Conservation (phyloP, 768 basidiomycete species). For the Pulveroboletus sp. region DNA sequence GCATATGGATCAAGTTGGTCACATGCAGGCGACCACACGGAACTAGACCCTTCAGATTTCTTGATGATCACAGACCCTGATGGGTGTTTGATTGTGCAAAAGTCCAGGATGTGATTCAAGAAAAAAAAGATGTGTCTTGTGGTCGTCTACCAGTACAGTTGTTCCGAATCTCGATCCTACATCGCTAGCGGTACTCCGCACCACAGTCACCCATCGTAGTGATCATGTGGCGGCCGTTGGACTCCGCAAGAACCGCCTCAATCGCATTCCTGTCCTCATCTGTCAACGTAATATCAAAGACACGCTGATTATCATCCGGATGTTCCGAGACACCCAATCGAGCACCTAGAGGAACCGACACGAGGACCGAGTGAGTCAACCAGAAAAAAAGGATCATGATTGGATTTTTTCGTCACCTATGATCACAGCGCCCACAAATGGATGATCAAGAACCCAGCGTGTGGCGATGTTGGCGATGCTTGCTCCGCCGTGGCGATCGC, state of each 20-base stretch:
- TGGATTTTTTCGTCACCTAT: slow-evolving; percentile 47
- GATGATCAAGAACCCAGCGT: slow-evolving; percentile 80
- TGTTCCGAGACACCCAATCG: slow-evolving; percentile 77
- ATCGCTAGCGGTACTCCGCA: slow-evolving; percentile 66
- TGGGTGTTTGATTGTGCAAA: too few species aligned
- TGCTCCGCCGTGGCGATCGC: slow-evolving; percentile 58
- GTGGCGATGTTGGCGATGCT: slow-evolving; percentile 80
- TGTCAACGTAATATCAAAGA: slow-evolving; percentile 56
- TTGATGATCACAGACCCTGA: neutral
- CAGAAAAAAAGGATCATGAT: slow-evolving; percentile 4
- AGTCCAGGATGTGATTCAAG: too few species aligned
- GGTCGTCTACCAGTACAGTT: neutral
- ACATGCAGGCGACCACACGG: neutral
- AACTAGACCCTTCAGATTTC: neutral
- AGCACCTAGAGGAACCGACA: slow-evolving; percentile 44
- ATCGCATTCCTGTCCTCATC: slow-evolving; percentile 60
- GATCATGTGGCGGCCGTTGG: slow-evolving; percentile 62
- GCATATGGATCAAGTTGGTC: neutral
- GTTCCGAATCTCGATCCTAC: too few species aligned
- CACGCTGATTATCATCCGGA: slow-evolving; percentile 61
- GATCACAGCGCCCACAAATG: slow-evolving; percentile 74
- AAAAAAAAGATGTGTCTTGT: neutral
- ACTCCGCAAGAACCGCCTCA: slow-evolving; percentile 57
- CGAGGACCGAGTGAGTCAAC: neutral
- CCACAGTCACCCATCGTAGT: slow-evolving; percentile 79